These are phyloP conservation scores for Bryoerythrophyllum caledonicum DNA, from an alignment of 225 moss, liverwort and hornwort genomes.

Conservation along the genomic window DNA sequence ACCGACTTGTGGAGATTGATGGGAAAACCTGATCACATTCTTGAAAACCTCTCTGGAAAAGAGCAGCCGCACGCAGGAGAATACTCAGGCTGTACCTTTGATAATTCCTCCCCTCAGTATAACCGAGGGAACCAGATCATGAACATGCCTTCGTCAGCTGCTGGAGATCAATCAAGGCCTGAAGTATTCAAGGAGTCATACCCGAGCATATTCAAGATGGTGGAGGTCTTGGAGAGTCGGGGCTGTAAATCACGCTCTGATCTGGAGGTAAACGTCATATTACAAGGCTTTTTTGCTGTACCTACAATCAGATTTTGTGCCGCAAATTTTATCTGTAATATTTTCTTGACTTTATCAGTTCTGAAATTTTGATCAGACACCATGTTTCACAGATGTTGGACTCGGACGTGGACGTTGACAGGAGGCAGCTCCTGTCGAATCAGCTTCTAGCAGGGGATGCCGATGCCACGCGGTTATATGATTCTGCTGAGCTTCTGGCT, in stretches of 20 bases:
- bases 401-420: slow-evolving; percentile 17
- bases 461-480: slow-evolving; percentile 28
- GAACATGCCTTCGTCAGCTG: slow-evolving; percentile 7
- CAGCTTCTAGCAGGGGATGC: slow-evolving; percentile 35
- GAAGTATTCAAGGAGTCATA: slow-evolving; percentile 39
- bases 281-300: background rate
- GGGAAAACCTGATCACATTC: background rate
- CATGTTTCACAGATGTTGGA: slow-evolving; percentile 38
- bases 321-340: background rate
- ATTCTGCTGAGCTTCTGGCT: slow-evolving; percentile 54
- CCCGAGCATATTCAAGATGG: slow-evolving; percentile 46
- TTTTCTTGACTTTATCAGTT: too few species aligned
- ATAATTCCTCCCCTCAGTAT: slow-evolving; percentile 13
- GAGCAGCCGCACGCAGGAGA: slow-evolving; percentile 21
- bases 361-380: slow-evolving; percentile 49
- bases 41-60: slow-evolving; percentile 2
- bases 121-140: slow-evolving; percentile 9
- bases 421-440: slow-evolving; percentile 18
- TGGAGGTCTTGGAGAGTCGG: slow-evolving; percentile 49
- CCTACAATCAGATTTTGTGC: background rate
- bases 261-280: slow-evolving; percentile 25
- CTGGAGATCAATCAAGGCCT: slow-evolving; percentile 24
- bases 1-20: slow-evolving; percentile 4
- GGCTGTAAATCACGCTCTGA: slow-evolving; percentile 24
- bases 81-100: slow-evolving; percentile 29